Evolutionary conservation across 345 rosid genomes (phyloP).

Genomic region (Draba incana): DNA sequence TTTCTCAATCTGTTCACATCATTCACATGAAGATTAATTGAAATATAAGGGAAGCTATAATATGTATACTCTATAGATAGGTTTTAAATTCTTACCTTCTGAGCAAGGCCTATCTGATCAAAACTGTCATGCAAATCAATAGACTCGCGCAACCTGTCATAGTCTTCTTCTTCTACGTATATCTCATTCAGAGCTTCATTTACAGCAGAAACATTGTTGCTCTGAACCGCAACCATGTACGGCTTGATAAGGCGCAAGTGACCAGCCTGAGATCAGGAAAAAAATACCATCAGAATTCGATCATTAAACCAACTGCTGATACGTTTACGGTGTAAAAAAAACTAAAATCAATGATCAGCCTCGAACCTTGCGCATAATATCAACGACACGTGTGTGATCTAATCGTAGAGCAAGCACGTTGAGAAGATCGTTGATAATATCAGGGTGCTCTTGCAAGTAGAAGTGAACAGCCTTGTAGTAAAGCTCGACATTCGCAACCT

Average conservation of each 20-base stretch:
- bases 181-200: conserved; percentile 95
- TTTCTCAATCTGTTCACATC: conserved; percentile 77
- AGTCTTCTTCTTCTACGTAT: conserved; percentile 96
- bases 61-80: neutral
- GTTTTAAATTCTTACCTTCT: conserved; percentile 58
- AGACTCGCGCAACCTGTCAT: conserved; percentile 91
- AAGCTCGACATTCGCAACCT: conserved; percentile 96
- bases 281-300: conserved; percentile 6
- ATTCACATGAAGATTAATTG: conserved; percentile 29
- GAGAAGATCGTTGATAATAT: conserved; percentile 90
- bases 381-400: conserved; percentile 97
- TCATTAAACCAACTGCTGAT: conserved; percentile 15
- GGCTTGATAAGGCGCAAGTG: conserved; percentile 95
- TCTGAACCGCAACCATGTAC: conserved; percentile 96
- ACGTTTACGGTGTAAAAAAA: neutral
- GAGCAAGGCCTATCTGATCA: conserved; percentile 92
- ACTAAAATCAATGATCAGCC: conserved; percentile 14
- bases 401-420: conserved; percentile 95
- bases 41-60: neutral
- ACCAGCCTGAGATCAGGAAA: conserved; percentile 69
- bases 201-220: conserved; percentile 94
- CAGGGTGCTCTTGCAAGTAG: conserved; percentile 99
- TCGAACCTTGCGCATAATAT: conserved; percentile 93
- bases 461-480: conserved; percentile 99
- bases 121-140: conserved; percentile 92